These are phyloP conservation scores for Xylariaceae sp. DNA, from an alignment of 2,329 filamentous ascomycete genomes.

Conservation along the genomic window DNA sequence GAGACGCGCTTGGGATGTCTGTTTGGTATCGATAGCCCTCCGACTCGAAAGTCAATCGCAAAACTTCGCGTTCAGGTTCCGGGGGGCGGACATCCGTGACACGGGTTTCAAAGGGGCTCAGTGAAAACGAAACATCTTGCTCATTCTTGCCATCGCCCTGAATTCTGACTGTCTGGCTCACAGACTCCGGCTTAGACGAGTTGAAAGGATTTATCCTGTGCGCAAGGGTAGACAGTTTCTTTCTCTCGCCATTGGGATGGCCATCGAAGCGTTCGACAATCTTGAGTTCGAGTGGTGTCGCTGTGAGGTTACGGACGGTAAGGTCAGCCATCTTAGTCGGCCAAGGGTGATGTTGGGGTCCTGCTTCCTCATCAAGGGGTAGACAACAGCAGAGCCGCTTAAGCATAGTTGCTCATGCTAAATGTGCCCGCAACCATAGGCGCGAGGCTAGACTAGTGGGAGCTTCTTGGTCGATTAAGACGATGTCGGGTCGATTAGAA, in stretches of 20 bases:
- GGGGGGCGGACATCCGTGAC: constrained; percentile 59
- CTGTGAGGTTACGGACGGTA: constrained; percentile 78
- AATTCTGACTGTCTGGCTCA: constrained; percentile 33
- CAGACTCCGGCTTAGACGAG: constrained; percentile 29
- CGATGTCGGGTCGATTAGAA: constrained; percentile 1
- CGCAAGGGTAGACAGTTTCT: constrained; percentile 39
- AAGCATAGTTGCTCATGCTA: constrained; percentile 5
- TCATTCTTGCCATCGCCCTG: constrained; percentile 59
- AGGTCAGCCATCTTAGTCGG: constrained; percentile 46
- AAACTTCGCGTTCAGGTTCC: constrained; percentile 58
- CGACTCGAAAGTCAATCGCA: constrained; percentile 71
- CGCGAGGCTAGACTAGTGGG: background rate
- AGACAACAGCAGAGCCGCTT: constrained; percentile 12
- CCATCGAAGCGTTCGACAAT: constrained; percentile 68
- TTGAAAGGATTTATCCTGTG: constrained; percentile 43
- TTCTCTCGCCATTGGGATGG: constrained; percentile 33
- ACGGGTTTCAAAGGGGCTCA: constrained; percentile 66
- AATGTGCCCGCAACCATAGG: background rate
- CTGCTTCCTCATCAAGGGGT: constrained; percentile 2
- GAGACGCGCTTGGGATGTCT: constrained; percentile 62
- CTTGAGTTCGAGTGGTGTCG: constrained; percentile 68
- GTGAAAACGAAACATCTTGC: constrained; percentile 57
- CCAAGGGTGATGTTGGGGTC: constrained; percentile 5
- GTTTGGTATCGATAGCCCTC: constrained; percentile 65
- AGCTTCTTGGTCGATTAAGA: background rate